A percentile compares a stretch with the other conserved stretches of the same genome.
phyloP scores from a whole-genome alignment of 2,329 filamentous ascomycete species.

The Blastomyces gilchristii region DNA sequence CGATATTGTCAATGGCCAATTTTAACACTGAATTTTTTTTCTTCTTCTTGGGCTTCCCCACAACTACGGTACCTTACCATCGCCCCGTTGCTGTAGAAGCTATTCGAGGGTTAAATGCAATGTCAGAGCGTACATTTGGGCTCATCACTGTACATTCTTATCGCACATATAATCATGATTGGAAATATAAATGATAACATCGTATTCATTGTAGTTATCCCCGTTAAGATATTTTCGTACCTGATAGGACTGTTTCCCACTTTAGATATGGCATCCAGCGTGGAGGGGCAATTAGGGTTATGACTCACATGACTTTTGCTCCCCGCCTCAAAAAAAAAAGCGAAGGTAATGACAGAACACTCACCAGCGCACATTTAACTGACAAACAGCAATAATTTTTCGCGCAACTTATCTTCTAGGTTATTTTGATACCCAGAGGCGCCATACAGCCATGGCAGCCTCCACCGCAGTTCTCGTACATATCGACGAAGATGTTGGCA shows the following conservation, averaged over 20 bases:
- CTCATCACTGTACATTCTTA: background rate
- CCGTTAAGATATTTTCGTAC: background rate
- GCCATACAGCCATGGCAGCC: slow-evolving; percentile 9
- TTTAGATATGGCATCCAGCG: background rate
- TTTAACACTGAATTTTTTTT: background rate
- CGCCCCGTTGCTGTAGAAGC: background rate
- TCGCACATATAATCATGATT: background rate
- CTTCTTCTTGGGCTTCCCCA: background rate
- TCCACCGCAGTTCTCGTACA: slow-evolving; percentile 45
- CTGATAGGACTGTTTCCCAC: background rate
- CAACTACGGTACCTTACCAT: background rate
- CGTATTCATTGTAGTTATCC: background rate
- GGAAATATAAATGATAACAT: background rate
- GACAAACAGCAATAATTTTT: background rate
- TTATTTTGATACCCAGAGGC: background rate
- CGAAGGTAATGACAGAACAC: background rate
- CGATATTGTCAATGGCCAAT: background rate
- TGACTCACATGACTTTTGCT: slow-evolving; percentile 4
- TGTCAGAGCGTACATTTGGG: background rate
- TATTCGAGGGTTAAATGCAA: background rate
- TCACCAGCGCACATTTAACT: background rate
- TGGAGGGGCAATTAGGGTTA: background rate
- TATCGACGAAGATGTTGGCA: slow-evolving; percentile 70
- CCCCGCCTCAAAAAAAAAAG: background rate
- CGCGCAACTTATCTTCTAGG: background rate